Conservation (phyloP, 164 flowering plant genomes). For the Hamamelis virginiana region DNA sequence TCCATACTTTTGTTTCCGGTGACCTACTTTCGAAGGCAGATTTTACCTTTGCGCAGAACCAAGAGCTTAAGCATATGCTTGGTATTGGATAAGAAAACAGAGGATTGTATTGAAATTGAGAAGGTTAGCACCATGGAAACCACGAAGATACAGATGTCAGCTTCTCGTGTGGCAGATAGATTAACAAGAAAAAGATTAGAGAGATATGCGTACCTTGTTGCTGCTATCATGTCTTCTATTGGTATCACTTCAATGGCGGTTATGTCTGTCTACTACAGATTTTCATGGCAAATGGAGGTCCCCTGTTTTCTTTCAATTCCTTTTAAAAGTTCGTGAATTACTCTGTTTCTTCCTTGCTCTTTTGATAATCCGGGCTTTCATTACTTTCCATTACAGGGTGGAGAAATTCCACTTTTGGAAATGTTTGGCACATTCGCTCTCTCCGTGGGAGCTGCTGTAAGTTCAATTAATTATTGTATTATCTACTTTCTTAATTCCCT, state of each 20-base stretch:
- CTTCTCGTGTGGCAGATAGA: constrained; percentile 35
- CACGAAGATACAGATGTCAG: constrained; percentile 10
- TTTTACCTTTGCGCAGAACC: background rate
- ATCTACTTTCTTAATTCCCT: background rate
- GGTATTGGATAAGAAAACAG: constrained; percentile 9
- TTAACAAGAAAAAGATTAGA: constrained; percentile 65
- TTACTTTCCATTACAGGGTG: constrained; percentile 46
- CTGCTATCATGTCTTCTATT: constrained; percentile 81
- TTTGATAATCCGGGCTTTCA: background rate
- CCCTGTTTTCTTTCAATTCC: background rate
- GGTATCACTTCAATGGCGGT: constrained; percentile 85
- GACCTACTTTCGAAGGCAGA: background rate
- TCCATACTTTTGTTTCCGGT: background rate
- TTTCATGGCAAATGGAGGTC: constrained; percentile 90
- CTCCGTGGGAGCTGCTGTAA: constrained; percentile 88
- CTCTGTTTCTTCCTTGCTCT: background rate
- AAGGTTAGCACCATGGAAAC: background rate
- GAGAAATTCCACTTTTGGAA: constrained; percentile 65
- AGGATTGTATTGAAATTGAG: constrained; percentile 1
- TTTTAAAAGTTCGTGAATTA: background rate
- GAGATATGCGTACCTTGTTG: constrained; percentile 65
- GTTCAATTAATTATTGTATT: constrained; percentile 14
- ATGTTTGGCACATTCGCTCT: constrained; percentile 88
- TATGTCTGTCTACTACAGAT: constrained; percentile 74
- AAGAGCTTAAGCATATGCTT: constrained; percentile 6